Evolutionary conservation across 1,284 basidiomycete genomes (phyloP).

Genomic region (Cryptococcus sp.): DNA sequence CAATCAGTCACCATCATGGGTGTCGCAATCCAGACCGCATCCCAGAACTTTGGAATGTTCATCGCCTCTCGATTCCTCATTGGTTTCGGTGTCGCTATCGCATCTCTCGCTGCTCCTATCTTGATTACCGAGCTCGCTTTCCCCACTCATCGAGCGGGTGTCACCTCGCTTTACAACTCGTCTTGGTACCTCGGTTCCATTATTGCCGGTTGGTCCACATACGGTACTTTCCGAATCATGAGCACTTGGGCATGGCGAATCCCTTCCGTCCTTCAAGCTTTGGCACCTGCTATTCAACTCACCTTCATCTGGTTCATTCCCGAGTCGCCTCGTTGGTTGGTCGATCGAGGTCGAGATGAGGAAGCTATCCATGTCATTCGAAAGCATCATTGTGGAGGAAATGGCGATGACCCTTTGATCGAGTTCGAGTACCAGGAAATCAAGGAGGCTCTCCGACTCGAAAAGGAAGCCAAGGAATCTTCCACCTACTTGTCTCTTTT

Average conservation of each 20-base stretch:
- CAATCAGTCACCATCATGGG: conserved; percentile 27
- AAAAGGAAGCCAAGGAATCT: conserved; percentile 28
- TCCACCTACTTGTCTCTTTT: conserved; percentile 18
- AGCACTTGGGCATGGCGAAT: conserved; percentile 49
- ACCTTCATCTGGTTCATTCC: conserved; percentile 50
- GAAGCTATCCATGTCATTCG: conserved; percentile 56
- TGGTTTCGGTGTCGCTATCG: conserved; percentile 21
- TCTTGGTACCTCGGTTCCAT: conserved; percentile 36
- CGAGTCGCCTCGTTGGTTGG: conserved; percentile 58
- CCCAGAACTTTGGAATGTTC: conserved; percentile 68
- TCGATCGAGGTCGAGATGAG: conserved; percentile 55
- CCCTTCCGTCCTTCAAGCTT: conserved; percentile 63
- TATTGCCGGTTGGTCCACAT: conserved; percentile 42
- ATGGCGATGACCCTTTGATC: conserved; percentile 43
- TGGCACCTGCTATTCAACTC: conserved; percentile 60
- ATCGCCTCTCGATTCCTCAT: conserved; percentile 51
- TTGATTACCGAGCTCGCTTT: conserved; percentile 25
- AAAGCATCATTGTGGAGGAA: conserved; percentile 56
- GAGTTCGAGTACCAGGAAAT: conserved; percentile 48
- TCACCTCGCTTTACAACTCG: conserved; percentile 19
- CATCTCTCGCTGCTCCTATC: conserved; percentile 15
- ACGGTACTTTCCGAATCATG: conserved; percentile 26
- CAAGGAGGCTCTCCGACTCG: conserved; percentile 40
- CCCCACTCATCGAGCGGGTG: conserved; percentile 16
- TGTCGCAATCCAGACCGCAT: conserved; percentile 29